A percentile compares a stretch with the other conserved stretches of the same genome.
Conservation (phyloP, 495 filamentous ascomycete species). For the Melanomma pulvis-pyrius region DNA sequence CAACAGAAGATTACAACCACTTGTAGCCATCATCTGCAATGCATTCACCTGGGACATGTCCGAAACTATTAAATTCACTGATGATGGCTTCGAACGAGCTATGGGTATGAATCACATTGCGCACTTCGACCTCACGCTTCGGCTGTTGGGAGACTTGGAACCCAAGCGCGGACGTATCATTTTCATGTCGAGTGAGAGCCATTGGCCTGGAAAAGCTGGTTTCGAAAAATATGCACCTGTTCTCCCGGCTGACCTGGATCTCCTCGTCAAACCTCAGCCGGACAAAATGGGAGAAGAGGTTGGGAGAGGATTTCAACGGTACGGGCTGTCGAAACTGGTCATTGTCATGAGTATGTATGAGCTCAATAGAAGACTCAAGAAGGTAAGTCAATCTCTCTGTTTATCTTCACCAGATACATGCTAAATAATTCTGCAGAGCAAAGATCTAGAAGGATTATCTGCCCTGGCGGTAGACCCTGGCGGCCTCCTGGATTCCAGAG, state of each 20-base stretch:
- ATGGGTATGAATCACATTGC: constrained; percentile 19
- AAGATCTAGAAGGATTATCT: constrained; percentile 1
- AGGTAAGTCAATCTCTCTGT: background rate
- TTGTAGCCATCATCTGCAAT: constrained; percentile 53
- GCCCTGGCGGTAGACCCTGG: constrained; percentile 25
- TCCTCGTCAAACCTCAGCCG: constrained; percentile 3
- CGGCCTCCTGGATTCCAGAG: constrained; percentile 15
- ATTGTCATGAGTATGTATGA: constrained; percentile 16
- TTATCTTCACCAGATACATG: too few species aligned
- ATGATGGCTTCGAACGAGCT: constrained; percentile 13
- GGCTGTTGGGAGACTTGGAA: constrained; percentile 8
- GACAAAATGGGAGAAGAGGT: constrained; percentile 6
- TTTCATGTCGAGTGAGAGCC: constrained; percentile 11
- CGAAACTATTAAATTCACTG: background rate
- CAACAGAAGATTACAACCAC: constrained; percentile 43
- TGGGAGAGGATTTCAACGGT: constrained; percentile 15
- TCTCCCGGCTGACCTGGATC: constrained; percentile 12
- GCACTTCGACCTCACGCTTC: constrained; percentile 8
- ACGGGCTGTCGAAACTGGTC: constrained; percentile 13
- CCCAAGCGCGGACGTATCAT: constrained; percentile 10
- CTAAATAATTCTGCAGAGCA: background rate
- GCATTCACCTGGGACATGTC: constrained; percentile 46
- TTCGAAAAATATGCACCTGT: constrained; percentile 3
- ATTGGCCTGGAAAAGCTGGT: constrained; percentile 7
- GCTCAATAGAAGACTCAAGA: constrained; percentile 14